Evolutionary conservation across 179 eudicot species (phyloP), one percentile per base, ranked within the genome.

Genomic region (Camellia oleifera): DNA sequence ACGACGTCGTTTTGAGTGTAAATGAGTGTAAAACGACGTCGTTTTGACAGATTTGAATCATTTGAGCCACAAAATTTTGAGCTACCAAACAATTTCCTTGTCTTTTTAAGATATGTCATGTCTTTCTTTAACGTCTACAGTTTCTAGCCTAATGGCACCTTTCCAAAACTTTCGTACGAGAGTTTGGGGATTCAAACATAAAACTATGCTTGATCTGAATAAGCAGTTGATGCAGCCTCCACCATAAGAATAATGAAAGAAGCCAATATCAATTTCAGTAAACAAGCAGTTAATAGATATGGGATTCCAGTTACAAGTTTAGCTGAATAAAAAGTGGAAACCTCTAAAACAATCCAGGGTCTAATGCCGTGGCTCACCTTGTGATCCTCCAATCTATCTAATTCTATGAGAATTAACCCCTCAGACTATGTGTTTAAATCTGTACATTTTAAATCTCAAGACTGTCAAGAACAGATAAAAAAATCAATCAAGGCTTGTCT

Each of bases 331-430:
- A 32, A 81, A 75, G 14, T 75, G 40, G 76, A 84, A 74, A 80
- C 78, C 68, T 72, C 81, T 61, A 66, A 78, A 79, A 71, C 50
- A 72, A 78, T 71, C 66, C 18, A 61, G 80, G 52, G 79, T 61
- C 74, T 42, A 32, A 63, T 66, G 83, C 69, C 72, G 83, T 70
- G 73, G 83, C 83, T 83, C 85, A 77, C 72, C 81, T 71, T 87
- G 44, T 78, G 83, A 69, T 74, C 90, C 87, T 81, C 76, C 83
- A 54, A 74, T 54, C 80, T 73, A 78, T 78, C 77, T 66, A 80
- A 75, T 77, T 67, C 77, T 58, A 67, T 52, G 72, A 76, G 81
- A 71, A 69, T 83, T 73, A 72, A 74, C 63, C 58, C 63, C 56
- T 14, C 4, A 13, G 72, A 64, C 18, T 68, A 23, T 79, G 63